Conservation (phyloP, 257 asterid species). For the Solanum commersonii region DNA sequence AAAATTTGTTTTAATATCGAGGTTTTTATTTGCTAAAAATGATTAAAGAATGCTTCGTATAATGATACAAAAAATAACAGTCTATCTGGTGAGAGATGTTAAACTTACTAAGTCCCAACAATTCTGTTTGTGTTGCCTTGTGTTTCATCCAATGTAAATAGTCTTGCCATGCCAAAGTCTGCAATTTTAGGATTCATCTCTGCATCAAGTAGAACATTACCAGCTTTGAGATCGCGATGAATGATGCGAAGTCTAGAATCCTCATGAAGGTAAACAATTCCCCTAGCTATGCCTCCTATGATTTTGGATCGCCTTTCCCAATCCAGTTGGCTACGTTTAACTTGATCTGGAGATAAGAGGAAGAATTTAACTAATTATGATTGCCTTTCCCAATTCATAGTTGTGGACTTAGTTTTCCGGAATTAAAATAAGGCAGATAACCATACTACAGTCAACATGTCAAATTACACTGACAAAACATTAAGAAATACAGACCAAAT, state of each 20-base stretch:
- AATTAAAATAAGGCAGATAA: background rate
- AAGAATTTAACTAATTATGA: background rate
- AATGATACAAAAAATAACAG: background rate
- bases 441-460: background rate
- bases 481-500: too few species aligned
- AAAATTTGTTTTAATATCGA: background rate
- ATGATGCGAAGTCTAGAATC: slow-evolving; percentile 24
- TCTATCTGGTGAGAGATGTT: background rate
- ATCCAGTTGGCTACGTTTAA: background rate
- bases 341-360: background rate
- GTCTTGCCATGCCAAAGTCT: slow-evolving; percentile 23
- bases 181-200: slow-evolving; percentile 25
- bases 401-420: background rate
- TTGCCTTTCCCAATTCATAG: too few species aligned
- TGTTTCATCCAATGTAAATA: background rate
- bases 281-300: slow-evolving; percentile 8
- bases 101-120: background rate
- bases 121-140: background rate
- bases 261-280: slow-evolving; percentile 27
- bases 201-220: slow-evolving; percentile 19
- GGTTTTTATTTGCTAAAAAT: background rate
- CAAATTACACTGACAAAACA: background rate
- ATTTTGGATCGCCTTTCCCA: slow-evolving; percentile 18
- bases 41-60: background rate
- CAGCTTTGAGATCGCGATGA: slow-evolving; percentile 33